Percentiles rank a stretch among this genome's conserved stretches.
phyloP scores from a whole-genome alignment of 805 yeast species.

The Torulaspora quercuum region DNA sequence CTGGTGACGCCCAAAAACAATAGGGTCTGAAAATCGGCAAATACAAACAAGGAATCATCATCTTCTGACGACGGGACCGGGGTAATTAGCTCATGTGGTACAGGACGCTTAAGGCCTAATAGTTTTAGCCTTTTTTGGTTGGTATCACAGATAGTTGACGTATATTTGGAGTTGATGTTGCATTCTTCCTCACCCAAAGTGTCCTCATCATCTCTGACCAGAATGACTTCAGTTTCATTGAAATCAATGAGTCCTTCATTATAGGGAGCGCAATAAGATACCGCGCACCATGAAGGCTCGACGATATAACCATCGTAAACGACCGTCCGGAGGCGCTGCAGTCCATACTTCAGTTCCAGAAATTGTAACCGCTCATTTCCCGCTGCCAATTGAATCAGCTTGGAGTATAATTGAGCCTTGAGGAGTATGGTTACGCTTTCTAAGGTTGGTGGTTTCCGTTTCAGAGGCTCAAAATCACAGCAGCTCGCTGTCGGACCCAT shows the following conservation, averaged over 20 bases:
- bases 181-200: neutral
- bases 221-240: constrained; percentile 20
- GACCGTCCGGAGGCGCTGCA: constrained; percentile 17
- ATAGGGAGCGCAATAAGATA: constrained; percentile 22
- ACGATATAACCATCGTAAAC: constrained; percentile 18
- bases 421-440: constrained; percentile 18
- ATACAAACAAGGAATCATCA: constrained; percentile 32
- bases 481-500: constrained; percentile 17
- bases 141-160: constrained; percentile 6
- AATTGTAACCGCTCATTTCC: constrained; percentile 22
- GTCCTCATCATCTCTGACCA: constrained; percentile 17
- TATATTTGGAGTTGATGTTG: neutral
- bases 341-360: constrained; percentile 22
- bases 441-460: constrained; percentile 14
- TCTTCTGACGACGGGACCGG: constrained; percentile 15
- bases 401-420: constrained; percentile 22
- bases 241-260: constrained; percentile 24
- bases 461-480: constrained; percentile 17
- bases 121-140: constrained; percentile 7
- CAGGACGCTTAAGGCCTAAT: constrained; percentile 17
- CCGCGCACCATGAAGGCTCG: constrained; percentile 20
- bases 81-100: constrained; percentile 14
- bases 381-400: constrained; percentile 15
- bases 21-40: constrained; percentile 22
- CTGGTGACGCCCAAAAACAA: constrained; percentile 23